phyloP scores from a whole-genome alignment of 1,284 basidiomycete species.

The Coriolopsis trogii region DNA sequence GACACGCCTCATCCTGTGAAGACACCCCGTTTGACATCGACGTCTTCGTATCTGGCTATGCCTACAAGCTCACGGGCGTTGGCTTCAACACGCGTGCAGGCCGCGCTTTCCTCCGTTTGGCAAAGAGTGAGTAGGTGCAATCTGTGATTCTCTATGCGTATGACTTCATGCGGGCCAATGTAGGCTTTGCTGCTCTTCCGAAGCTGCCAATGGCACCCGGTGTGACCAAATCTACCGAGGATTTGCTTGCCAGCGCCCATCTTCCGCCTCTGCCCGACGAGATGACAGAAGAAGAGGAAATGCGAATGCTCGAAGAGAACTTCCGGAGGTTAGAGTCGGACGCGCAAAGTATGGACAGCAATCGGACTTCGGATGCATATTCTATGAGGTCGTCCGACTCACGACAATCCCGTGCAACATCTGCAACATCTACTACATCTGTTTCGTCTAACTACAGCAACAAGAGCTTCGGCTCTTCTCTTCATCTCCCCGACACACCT shows the following conservation, averaged over 20 bases:
- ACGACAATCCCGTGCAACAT: slow-evolving; percentile 22
- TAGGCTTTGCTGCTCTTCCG: slow-evolving; percentile 68
- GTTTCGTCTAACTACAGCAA: slow-evolving; percentile 8
- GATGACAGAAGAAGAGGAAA: slow-evolving; percentile 60
- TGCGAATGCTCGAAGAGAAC: slow-evolving; percentile 51
- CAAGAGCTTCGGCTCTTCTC: neutral
- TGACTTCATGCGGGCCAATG: too few species aligned
- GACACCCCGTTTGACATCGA: slow-evolving; percentile 65
- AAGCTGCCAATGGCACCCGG: slow-evolving; percentile 36
- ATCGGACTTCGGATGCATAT: slow-evolving; percentile 11
- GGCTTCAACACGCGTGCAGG: slow-evolving; percentile 74
- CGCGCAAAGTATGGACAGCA: slow-evolving; percentile 17
- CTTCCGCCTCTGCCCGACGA: slow-evolving; percentile 65
- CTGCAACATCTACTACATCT: slow-evolving; percentile 20
- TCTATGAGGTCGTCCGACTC: slow-evolving; percentile 13
- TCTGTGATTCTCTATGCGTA: neutral
- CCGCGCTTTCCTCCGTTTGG: slow-evolving; percentile 73
- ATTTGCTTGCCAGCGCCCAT: slow-evolving; percentile 42
- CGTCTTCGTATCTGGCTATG: slow-evolving; percentile 77
- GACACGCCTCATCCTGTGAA: slow-evolving; percentile 15
- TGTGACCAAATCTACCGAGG: slow-evolving; percentile 51
- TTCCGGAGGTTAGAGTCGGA: slow-evolving; percentile 39
- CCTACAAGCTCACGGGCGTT: slow-evolving; percentile 60
- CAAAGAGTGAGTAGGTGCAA: slow-evolving; percentile 64
- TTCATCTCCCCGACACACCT: neutral